A percentile compares a stretch with the other conserved stretches of the same genome.
These are phyloP conservation scores for Apodospora peruviana DNA, from an alignment of 495 filamentous ascomycete species.

Conservation along the genomic window DNA sequence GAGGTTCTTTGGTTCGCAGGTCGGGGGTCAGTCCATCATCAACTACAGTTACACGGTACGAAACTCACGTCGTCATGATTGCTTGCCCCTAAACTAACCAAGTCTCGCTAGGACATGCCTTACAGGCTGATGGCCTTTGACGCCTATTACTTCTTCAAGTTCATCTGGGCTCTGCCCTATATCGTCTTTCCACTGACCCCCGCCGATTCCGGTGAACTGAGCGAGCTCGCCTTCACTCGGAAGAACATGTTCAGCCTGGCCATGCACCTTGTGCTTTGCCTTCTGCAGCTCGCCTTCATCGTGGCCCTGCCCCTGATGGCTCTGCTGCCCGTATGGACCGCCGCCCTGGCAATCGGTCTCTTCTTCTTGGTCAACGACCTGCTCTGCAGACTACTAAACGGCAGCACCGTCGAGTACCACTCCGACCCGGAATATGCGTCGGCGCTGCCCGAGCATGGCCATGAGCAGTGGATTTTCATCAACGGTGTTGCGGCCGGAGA, in stretches of 20 bases:
- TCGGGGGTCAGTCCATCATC: constrained; percentile 42
- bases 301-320: constrained; percentile 43
- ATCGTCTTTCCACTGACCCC: constrained; percentile 49
- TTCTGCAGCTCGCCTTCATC: constrained; percentile 46
- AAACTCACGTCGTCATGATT: not conserved
- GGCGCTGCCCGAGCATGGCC: constrained; percentile 34
- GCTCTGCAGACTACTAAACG: constrained; percentile 48
- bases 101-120: constrained; percentile 37
- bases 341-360: constrained; percentile 23
- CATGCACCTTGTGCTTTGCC: constrained; percentile 45
- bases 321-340: constrained; percentile 48
- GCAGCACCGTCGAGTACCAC: constrained; percentile 32
- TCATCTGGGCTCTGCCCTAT: constrained; percentile 45
- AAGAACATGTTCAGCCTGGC: constrained; percentile 45
- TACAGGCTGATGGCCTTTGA: constrained; percentile 50
- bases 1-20: constrained; percentile 46
- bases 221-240: constrained; percentile 51
- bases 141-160: constrained; percentile 46
- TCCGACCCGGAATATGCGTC: constrained; percentile 40
- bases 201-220: constrained; percentile 42
- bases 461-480: constrained; percentile 71
- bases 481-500: constrained; percentile 60
- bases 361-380: constrained; percentile 43
- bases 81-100: not conserved
- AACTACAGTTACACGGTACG: constrained; percentile 50